These are phyloP conservation scores for Plantago rigida DNA, from an alignment of 305 asterid species.

Conservation along the genomic window DNA sequence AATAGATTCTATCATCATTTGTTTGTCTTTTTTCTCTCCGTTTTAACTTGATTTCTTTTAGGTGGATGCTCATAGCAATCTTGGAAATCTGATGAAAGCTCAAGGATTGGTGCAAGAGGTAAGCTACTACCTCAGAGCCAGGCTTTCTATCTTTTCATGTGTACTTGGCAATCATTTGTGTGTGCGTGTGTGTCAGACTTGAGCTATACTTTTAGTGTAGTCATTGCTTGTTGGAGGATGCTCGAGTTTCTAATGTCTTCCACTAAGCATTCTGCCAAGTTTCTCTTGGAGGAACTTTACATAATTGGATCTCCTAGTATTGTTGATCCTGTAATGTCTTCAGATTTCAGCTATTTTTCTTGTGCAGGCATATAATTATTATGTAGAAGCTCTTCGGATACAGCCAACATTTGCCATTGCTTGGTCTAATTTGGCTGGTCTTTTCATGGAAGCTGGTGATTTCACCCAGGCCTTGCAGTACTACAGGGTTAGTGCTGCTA, in stretches of 20 bases:
- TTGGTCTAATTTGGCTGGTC: conserved; percentile 99
- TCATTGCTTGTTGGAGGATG: conserved; percentile 12
- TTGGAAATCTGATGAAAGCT: conserved; percentile 97
- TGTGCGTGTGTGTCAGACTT: conserved; percentile 1
- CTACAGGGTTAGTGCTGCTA: conserved; percentile 59
- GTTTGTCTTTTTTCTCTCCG: conserved; percentile 21
- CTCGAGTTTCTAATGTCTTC: conserved; percentile 15
- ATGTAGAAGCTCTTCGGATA: conserved; percentile 77
- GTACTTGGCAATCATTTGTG: neutral
- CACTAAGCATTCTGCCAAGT: conserved; percentile 1
- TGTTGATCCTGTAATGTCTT: neutral
- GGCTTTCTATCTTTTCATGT: neutral
- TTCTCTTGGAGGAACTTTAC: neutral
- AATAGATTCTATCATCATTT: conserved; percentile 7
- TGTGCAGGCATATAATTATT: conserved; percentile 78
- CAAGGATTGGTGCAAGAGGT: conserved; percentile 95
- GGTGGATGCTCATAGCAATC: conserved; percentile 99
- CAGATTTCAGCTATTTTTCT: conserved; percentile 3
- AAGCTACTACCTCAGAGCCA: conserved; percentile 22
- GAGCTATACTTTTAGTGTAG: neutral
- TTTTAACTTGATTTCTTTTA: conserved; percentile 27
- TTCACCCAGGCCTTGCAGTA: conserved; percentile 83
- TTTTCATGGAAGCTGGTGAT: conserved; percentile 94
- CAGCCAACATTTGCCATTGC: conserved; percentile 96
- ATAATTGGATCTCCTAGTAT: neutral